phyloP scores from a whole-genome alignment of 352 stramenopile species.

The Phytophthora pistaciae region DNA sequence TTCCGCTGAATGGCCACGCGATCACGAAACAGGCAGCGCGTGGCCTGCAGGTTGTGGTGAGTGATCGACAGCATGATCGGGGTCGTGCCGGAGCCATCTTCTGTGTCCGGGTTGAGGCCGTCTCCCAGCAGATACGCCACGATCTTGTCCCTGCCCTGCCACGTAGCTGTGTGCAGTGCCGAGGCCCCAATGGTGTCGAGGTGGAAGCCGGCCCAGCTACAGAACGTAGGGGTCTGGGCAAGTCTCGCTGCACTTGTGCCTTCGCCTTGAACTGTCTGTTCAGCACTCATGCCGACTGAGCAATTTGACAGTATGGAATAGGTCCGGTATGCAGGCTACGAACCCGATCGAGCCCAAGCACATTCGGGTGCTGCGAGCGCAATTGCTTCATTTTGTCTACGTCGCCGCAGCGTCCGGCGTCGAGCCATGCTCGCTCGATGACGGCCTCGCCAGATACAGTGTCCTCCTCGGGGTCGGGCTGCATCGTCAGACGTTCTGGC shows the following conservation, averaged over 20 bases:
- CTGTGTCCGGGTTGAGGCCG: conserved; percentile 14
- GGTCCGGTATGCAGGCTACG: background rate
- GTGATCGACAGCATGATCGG: conserved; percentile 26
- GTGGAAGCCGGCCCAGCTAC: conserved; percentile 26
- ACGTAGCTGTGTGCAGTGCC: conserved; percentile 24
- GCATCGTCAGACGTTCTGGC: background rate
- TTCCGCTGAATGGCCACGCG: conserved; percentile 25
- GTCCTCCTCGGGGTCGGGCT: background rate
- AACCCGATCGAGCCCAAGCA: conserved; percentile 10
- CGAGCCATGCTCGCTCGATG: conserved; percentile 12
- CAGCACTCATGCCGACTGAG: background rate
- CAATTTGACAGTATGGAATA: too few species aligned
- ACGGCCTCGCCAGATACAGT: background rate
- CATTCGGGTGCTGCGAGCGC: conserved; percentile 2
- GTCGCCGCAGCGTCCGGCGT: conserved; percentile 5
- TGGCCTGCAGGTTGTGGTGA: conserved; percentile 15
- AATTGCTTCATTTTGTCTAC: conserved; percentile 18
- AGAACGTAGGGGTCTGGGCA: background rate
- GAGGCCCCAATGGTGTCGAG: conserved; percentile 22
- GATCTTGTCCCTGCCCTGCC: too few species aligned
- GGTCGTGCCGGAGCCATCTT: conserved; percentile 22
- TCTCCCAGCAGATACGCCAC: conserved; percentile 18
- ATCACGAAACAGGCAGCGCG: conserved; percentile 24
- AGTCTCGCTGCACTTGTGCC: background rate
- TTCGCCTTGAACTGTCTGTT: background rate